Evolutionary conservation across 2,329 filamentous ascomycete genomes (phyloP).

Genomic region (Westerdykella aurantiaca): DNA sequence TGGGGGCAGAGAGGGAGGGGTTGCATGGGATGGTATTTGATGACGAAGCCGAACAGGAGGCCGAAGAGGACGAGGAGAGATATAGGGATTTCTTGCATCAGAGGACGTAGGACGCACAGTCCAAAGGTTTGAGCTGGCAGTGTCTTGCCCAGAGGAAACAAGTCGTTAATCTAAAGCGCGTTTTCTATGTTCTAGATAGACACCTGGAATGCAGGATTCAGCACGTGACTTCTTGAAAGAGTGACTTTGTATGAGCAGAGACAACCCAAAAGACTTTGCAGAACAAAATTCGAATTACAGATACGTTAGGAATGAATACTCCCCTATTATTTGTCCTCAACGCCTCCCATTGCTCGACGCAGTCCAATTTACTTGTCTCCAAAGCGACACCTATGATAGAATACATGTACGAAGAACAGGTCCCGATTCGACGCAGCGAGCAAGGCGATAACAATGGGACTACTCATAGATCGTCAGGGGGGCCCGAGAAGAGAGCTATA

Average conservation of each 20-base stretch:
- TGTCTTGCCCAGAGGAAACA: too few species aligned
- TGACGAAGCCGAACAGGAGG: conserved; percentile 15
- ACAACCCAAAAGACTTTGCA: neutral
- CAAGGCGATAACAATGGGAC: conserved; percentile 5
- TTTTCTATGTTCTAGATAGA: too few species aligned
- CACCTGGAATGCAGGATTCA: neutral
- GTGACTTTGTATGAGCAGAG: too few species aligned
- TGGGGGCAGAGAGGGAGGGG: conserved; percentile 47
- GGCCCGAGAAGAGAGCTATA: conserved; percentile 35
- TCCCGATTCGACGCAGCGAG: conserved; percentile 15
- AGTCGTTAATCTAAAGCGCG: too few species aligned
- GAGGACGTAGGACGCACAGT: neutral
- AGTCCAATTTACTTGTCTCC: conserved; percentile 21
- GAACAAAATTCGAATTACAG: neutral
- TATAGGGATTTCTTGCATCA: neutral
- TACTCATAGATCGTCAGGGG: conserved; percentile 32
- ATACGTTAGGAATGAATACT: conserved; percentile 8
- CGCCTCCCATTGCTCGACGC: conserved; percentile 24
- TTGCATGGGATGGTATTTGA: conserved; percentile 49
- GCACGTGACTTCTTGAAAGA: neutral
- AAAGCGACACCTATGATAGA: conserved; percentile 20
- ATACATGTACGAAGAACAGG: conserved; percentile 32
- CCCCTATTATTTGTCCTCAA: conserved; percentile 13
- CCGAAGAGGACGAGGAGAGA: conserved; percentile 9
- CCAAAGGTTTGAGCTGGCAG: too few species aligned